Base-by-base conservation (phyloP, 1,139 yeast species). In the Saccharomyces hybrid region DNA sequence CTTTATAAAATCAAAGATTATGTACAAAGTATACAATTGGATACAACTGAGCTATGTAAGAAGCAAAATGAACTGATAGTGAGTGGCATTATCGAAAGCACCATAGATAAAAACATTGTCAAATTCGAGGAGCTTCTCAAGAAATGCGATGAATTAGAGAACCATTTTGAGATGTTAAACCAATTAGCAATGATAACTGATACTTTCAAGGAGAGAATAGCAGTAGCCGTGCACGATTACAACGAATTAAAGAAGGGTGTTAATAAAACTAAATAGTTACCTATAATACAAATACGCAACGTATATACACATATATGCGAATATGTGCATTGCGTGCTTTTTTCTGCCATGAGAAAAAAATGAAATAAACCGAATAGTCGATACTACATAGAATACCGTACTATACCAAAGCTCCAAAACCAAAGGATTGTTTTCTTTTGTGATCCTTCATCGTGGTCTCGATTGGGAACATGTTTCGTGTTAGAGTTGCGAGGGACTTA, bases 91-190 rank as follows among this genome's bases (percentile, higher is more conserved):
- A 64, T 79, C 16, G 67, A 62, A 55, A 71, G 51, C 56, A 74
- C 64, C 69, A 77, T 71, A 56, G 78, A 77, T 32, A 60, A 65
- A 2, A 78, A 82, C 54, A 72, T 85, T 49, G 65, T 64, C 0
- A 69, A 69, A 9, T 74, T 82, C 3, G 78, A 77, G 47, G 55
- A 57, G 1, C 57, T 86, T 14, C 57, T 84, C 25, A 61, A 63
- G 5, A 71, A 77, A 46, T 85, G 91, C 60, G 78, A 78, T 46
- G 77, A 76, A n/a, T 63, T 88, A 25, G 88, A 85, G 59, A 64
- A 70, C 56, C 87, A 85, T 59, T 83, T 86, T 57, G 74, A 80
- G 64, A 86, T 85, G 69, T 65, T 88, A 54, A 84, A 84, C 56
- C 95, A 87, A 64, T 74, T 88, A 9, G 64, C 61, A 11, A 47